These are phyloP conservation scores for Hymenoscyphus repandus DNA, from an alignment of 2,329 filamentous ascomycete species.

Conservation along the genomic window DNA sequence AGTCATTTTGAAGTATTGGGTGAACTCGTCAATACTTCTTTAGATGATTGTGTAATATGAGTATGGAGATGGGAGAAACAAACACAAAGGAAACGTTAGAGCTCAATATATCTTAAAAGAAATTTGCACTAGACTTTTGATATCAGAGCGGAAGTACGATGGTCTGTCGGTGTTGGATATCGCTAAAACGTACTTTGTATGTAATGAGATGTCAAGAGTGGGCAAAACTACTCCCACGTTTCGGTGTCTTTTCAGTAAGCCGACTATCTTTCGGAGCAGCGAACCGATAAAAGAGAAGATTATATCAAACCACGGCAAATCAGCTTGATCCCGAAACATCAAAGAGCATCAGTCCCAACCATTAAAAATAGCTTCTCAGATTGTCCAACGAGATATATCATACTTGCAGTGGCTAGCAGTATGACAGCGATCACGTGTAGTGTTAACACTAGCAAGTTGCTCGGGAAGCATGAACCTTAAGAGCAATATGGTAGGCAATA, in stretches of 20 bases:
- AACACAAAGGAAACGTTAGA: not conserved
- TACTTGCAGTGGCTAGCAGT: no score
- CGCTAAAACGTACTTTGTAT: not conserved
- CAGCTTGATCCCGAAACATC: not conserved
- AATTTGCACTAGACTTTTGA: no score
- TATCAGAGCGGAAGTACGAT: no score
- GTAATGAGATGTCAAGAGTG: slow-evolving; percentile 14
- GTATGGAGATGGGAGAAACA: not conserved
- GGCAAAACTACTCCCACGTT: not conserved
- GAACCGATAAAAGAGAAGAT: slow-evolving; percentile 4
- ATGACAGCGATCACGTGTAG: no score
- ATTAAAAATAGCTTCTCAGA: no score
- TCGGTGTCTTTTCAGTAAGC: slow-evolving; percentile 1
- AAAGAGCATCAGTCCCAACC: no score
- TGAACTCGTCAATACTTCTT: not conserved
- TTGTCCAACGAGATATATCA: no score
- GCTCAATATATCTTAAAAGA: not conserved
- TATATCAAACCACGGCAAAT: not conserved
- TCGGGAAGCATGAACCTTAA: no score
- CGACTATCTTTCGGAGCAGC: slow-evolving; percentile 16
- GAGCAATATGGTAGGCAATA: not conserved
- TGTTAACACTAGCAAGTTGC: no score
- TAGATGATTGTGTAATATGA: not conserved
- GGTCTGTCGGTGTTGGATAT: not conserved
- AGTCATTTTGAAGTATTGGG: slow-evolving; percentile 19